Percentiles rank a stretch among this genome's conserved stretches.
These are phyloP conservation scores for Exutisphaerella laricina DNA, from an alignment of 2,329 filamentous ascomycete species.

Conservation along the genomic window DNA sequence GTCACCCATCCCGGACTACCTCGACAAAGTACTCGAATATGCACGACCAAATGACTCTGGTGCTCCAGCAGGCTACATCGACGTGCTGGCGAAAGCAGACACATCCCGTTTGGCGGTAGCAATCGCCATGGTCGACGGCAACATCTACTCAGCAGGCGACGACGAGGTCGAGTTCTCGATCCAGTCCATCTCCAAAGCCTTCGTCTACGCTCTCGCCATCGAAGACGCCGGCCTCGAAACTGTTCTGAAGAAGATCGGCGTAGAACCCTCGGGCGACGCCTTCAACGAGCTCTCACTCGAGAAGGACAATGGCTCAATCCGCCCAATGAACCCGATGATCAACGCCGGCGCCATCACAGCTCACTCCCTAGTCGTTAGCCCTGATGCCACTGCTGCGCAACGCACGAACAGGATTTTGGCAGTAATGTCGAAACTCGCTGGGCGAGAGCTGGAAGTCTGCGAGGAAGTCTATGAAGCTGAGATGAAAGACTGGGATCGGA, in stretches of 20 bases:
- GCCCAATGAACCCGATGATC: slow-evolving; percentile 22
- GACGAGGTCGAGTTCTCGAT: slow-evolving; percentile 40
- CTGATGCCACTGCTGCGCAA: slow-evolving; percentile 33
- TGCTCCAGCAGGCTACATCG: slow-evolving; percentile 36
- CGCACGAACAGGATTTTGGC: slow-evolving; percentile 35
- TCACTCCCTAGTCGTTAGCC: slow-evolving; percentile 20
- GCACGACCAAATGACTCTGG: slow-evolving; percentile 25
- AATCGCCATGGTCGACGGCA: slow-evolving; percentile 39
- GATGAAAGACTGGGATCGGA: slow-evolving; percentile 30
- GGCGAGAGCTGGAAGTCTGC: slow-evolving; percentile 27
- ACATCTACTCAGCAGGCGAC: slow-evolving; percentile 38
- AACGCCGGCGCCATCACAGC: slow-evolving; percentile 25
- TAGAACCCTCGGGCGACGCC: slow-evolving; percentile 38
- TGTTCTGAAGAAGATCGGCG: slow-evolving; percentile 39
- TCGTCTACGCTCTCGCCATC: slow-evolving; percentile 40
- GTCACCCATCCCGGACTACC: slow-evolving; percentile 24
- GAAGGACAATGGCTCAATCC: slow-evolving; percentile 17
- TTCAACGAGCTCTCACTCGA: slow-evolving; percentile 33
- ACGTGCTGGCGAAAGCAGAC: slow-evolving; percentile 37
- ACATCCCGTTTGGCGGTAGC: slow-evolving; percentile 38
- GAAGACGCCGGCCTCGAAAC: slow-evolving; percentile 34
- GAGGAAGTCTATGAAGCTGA: slow-evolving; percentile 40
- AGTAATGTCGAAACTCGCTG: slow-evolving; percentile 34
- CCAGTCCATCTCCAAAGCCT: slow-evolving; percentile 40
- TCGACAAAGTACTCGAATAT: slow-evolving; percentile 20